Percentiles rank a stretch among this genome's conserved stretches.
These are phyloP conservation scores for Sinapis alba DNA, from an alignment of 441 rosid species.

Conservation along the genomic window DNA sequence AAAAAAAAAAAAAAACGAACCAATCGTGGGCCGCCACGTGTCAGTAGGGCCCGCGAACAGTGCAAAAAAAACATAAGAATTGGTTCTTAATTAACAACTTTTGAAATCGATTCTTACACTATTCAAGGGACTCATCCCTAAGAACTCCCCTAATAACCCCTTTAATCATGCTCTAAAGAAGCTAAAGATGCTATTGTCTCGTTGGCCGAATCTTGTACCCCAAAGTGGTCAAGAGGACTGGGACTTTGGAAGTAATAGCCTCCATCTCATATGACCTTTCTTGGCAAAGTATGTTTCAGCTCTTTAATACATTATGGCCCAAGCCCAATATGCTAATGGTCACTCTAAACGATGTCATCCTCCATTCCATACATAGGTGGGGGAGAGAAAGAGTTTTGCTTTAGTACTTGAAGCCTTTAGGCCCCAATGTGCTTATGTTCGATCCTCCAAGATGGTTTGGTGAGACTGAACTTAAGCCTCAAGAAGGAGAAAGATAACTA, in stretches of 20 bases:
- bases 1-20: no score
- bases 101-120: no score
- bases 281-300: not conserved
- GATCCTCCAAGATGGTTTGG: conserved; percentile 60
- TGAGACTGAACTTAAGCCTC: conserved; percentile 47
- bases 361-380: not conserved
- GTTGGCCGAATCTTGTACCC: not conserved
- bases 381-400: not conserved
- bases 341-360: not conserved
- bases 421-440: not conserved
- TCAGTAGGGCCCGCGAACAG: no score
- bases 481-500: conserved; percentile 17
- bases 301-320: not conserved
- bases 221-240: not conserved
- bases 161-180: no score
- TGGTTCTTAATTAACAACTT: no score
- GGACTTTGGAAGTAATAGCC: not conserved
- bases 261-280: not conserved
- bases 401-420: not conserved
- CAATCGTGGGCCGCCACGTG: no score
- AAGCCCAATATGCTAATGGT: not conserved
- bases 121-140: no score
- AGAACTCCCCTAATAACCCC: no score
- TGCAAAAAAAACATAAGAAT: no score
- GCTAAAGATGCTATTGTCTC: not conserved